phyloP scores from a whole-genome alignment of 306 rosid genomes.

The Malus sylvestris region DNA sequence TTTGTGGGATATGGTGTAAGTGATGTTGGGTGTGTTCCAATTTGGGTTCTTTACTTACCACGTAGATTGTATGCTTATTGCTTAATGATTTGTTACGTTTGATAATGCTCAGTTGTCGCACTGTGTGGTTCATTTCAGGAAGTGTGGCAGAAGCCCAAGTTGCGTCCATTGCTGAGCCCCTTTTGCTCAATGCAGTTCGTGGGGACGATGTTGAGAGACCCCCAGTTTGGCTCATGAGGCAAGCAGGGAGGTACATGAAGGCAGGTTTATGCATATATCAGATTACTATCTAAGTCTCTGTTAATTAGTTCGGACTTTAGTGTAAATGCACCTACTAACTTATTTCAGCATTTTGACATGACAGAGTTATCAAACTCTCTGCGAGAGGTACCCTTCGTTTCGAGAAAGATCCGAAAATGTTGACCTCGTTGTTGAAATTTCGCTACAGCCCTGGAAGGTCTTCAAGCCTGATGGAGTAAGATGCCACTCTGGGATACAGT shows the following conservation, averaged over 20 bases:
- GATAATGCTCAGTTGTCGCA: neutral
- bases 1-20: neutral
- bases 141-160: conserved; percentile 56
- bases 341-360: conserved; percentile 9
- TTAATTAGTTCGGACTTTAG: neutral
- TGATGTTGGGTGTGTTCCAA: neutral
- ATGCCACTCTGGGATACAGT: conserved; percentile 10
- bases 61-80: neutral
- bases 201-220: conserved; percentile 83
- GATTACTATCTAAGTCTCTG: neutral
- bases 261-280: conserved; percentile 46
- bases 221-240: conserved; percentile 99
- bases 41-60: neutral
- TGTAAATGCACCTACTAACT: conserved; percentile 6
- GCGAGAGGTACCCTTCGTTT: conserved; percentile 91
- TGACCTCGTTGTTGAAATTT: conserved; percentile 88
- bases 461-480: conserved; percentile 96
- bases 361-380: conserved; percentile 82
- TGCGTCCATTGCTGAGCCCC: conserved; percentile 52
- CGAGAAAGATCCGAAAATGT: conserved; percentile 93
- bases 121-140: conserved; percentile 26
- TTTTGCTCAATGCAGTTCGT: conserved; percentile 80
- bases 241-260: conserved; percentile 99
- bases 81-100: neutral
- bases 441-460: conserved; percentile 92